These are phyloP conservation scores for Amanita thiersii DNA, from an alignment of 768 basidiomycete species.

Conservation along the genomic window DNA sequence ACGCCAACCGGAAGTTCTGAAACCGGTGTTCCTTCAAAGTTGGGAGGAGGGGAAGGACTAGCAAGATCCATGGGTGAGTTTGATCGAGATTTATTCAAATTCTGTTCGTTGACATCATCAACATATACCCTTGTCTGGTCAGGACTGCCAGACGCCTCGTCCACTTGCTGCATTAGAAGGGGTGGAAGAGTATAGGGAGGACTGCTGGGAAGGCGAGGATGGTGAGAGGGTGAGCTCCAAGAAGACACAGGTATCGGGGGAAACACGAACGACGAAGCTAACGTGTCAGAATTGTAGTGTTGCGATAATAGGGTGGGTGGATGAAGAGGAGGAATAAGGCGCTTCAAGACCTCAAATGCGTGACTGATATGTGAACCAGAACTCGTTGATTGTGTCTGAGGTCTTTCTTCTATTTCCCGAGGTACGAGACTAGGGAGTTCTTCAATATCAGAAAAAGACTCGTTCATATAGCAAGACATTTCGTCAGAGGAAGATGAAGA, in stretches of 20 bases:
- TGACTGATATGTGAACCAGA: slow-evolving; percentile 4
- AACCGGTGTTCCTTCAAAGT: slow-evolving; percentile 6
- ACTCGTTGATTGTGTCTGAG: background rate
- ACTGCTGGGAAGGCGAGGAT: slow-evolving; percentile 6
- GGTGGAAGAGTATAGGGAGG: slow-evolving; percentile 7
- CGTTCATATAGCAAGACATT: slow-evolving; percentile 21
- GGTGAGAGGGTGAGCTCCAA: slow-evolving; percentile 4
- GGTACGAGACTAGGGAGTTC: slow-evolving; percentile 25
- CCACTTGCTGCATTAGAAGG: background rate
- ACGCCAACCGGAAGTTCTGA: slow-evolving; percentile 33
- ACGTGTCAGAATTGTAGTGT: slow-evolving; percentile 1
- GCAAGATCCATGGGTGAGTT: slow-evolving; percentile 9
- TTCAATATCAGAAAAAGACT: slow-evolving; percentile 46
- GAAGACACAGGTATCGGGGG: slow-evolving; percentile 5
- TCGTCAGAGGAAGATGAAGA: slow-evolving; percentile 39
- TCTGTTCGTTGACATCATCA: background rate
- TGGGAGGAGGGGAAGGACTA: slow-evolving; percentile 9
- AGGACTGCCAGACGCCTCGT: slow-evolving; percentile 2
- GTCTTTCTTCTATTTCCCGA: background rate
- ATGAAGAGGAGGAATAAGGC: slow-evolving; percentile 10
- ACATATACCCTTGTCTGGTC: slow-evolving; percentile 3
- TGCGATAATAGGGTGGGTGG: slow-evolving; percentile 6
- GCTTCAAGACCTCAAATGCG: slow-evolving; percentile 8
- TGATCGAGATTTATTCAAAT: slow-evolving; percentile 1
- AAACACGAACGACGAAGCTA: slow-evolving; percentile 8